Conservation (phyloP, 192 early-diverging fungal species). For the Podila horticola region DNA sequence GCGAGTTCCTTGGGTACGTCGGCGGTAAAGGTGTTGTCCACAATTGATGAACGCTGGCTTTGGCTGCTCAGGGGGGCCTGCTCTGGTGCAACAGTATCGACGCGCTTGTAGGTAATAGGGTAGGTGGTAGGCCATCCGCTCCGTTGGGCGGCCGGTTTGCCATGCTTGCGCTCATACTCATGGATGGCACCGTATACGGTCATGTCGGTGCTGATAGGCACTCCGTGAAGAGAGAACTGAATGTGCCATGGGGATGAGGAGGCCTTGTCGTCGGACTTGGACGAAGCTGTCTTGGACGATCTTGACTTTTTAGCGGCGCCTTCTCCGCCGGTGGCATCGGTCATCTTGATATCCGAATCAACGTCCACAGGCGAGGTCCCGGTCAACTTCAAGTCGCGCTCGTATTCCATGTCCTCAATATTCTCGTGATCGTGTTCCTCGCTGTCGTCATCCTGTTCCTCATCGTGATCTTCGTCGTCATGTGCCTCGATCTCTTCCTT, state of each 20-base stretch:
- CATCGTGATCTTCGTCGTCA: not conserved
- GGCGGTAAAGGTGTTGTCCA: conserved; percentile 23
- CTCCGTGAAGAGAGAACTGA: conserved; percentile 65
- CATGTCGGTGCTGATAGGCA: conserved; percentile 55
- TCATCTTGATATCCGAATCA: conserved; percentile 29
- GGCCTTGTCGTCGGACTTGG: not conserved
- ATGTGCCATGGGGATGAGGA: conserved; percentile 58
- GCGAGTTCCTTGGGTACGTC: conserved; percentile 32
- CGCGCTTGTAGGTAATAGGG: conserved; percentile 67
- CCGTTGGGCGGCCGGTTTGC: conserved; percentile 17
- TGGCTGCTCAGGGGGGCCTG: conserved; percentile 12
- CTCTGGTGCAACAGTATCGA: conserved; percentile 45
- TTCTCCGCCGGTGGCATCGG: conserved; percentile 30
- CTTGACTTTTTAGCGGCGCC: conserved; percentile 1
- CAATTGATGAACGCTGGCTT: not conserved
- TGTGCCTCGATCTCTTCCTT: conserved; percentile 27
- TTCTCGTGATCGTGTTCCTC: conserved; percentile 21
- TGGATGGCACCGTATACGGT: conserved; percentile 80
- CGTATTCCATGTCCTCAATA: conserved; percentile 44
- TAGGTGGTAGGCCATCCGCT: conserved; percentile 70
- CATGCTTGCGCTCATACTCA: conserved; percentile 56
- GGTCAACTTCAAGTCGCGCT: conserved; percentile 4
- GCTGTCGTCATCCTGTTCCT: conserved; percentile 34
- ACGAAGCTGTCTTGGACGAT: conserved; percentile 1
- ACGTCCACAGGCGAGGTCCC: conserved; percentile 23